Evolutionary conservation across 495 filamentous ascomycete species (phyloP).

Genomic region (Podospora pseudoanserina): DNA sequence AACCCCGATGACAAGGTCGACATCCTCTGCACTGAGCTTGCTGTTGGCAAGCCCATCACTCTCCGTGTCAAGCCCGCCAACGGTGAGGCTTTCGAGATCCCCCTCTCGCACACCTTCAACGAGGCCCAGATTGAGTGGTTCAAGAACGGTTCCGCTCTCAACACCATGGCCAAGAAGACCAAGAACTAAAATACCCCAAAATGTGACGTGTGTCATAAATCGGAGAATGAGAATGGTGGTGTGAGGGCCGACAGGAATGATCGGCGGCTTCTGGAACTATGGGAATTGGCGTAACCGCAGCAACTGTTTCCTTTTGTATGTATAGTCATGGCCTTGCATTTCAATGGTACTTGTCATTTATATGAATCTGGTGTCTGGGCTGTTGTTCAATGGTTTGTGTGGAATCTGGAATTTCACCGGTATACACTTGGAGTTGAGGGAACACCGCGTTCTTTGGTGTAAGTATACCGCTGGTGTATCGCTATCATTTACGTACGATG

Average conservation of each 20-base stretch:
- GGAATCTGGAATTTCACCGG: background rate
- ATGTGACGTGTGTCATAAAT: slow-evolving; percentile 20
- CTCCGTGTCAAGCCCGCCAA: slow-evolving; percentile 86
- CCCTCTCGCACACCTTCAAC: slow-evolving; percentile 95
- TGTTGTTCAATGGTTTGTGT: background rate
- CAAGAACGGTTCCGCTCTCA: slow-evolving; percentile 91
- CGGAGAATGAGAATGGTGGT: slow-evolving; percentile 12
- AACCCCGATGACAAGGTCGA: slow-evolving; percentile 88
- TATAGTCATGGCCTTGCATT: slow-evolving; percentile 37
- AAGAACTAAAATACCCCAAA: slow-evolving; percentile 27
- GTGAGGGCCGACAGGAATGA: slow-evolving; percentile 15
- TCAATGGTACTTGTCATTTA: slow-evolving; percentile 23
- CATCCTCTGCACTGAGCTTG: slow-evolving; percentile 83
- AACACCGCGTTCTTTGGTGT: background rate
- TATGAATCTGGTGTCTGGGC: background rate
- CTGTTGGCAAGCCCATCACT: slow-evolving; percentile 90
- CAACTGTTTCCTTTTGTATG: slow-evolving; percentile 32
- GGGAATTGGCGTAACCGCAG: slow-evolving; percentile 34
- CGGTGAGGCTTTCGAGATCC: slow-evolving; percentile 71
- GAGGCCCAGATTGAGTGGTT: slow-evolving; percentile 97
- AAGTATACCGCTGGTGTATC: background rate
- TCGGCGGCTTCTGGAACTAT: slow-evolving; percentile 29
- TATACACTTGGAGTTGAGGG: background rate
- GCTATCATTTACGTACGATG: background rate
- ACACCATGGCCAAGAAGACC: slow-evolving; percentile 86